A percentile compares a stretch with the other conserved stretches of the same genome.
phyloP scores from a whole-genome alignment of 352 stramenopile species.

The Elongisporangium anandrum region DNA sequence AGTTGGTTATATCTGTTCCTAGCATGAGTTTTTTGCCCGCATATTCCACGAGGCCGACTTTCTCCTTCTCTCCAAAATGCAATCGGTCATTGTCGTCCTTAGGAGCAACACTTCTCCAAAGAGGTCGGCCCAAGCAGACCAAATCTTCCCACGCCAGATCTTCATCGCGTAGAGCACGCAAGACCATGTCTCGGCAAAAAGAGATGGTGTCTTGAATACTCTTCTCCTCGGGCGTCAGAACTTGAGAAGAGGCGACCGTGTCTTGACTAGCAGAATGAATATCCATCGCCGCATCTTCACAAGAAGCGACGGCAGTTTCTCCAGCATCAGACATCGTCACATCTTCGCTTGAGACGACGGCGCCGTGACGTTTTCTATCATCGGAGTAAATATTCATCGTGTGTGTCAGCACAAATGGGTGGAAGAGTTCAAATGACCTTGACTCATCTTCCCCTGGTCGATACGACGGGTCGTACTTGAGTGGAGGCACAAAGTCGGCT shows the following conservation, averaged over 20 bases:
- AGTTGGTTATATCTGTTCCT: background rate
- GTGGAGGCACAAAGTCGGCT: background rate
- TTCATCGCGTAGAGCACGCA: background rate
- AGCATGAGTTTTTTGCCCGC: conserved; percentile 5
- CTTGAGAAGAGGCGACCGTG: background rate
- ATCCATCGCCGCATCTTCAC: background rate
- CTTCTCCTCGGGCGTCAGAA: too few relatives aligned
- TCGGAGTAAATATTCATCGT: conserved; percentile 2
- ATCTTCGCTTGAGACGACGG: background rate
- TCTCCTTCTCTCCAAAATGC: background rate
- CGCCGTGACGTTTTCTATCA: conserved; percentile 1
- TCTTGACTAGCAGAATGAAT: too few relatives aligned
- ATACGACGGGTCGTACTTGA: background rate
- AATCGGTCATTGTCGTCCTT: too few relatives aligned
- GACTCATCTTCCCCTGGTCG: background rate
- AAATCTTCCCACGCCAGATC: too few relatives aligned
- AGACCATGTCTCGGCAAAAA: background rate
- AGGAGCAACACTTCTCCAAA: background rate
- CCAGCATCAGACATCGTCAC: too few relatives aligned
- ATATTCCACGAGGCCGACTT: background rate
- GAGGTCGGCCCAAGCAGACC: conserved; percentile 1
- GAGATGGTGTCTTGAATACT: background rate
- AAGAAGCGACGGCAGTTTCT: too few relatives aligned
- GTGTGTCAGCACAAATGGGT: conserved; percentile 6
- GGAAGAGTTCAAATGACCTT: conserved; percentile 2